A percentile compares a stretch with the other conserved stretches of the same genome.
phyloP scores from a whole-genome alignment of 768 basidiomycete species.

The Rhodosporidiobolus sp. region DNA sequence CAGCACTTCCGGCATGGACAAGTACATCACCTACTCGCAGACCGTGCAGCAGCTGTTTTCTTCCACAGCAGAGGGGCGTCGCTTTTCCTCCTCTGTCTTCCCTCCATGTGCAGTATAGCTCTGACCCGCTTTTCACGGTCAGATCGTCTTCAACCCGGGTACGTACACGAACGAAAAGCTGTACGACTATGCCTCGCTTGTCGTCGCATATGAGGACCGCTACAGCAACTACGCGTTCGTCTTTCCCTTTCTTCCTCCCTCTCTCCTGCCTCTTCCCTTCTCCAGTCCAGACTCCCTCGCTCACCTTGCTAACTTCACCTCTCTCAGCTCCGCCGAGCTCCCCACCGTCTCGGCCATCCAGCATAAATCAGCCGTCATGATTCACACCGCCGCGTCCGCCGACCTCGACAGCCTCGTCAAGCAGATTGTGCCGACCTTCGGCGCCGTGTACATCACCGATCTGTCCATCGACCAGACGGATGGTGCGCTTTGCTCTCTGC shows the following conservation, averaged over 20 bases:
- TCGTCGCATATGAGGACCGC: conserved; percentile 16
- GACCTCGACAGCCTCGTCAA: too few species aligned
- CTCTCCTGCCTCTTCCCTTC: background rate
- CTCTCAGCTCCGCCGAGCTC: too few species aligned
- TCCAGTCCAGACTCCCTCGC: too few species aligned
- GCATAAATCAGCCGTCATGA: too few species aligned
- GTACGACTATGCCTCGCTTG: background rate
- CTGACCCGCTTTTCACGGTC: background rate
- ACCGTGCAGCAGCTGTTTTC: background rate
- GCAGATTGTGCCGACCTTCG: too few species aligned
- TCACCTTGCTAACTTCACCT: too few species aligned
- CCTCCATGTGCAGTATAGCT: background rate
- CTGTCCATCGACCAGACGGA: too few species aligned
- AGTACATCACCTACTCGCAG: background rate
- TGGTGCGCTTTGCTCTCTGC: too few species aligned
- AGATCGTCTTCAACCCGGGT: conserved; percentile 26
- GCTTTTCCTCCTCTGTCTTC: background rate
- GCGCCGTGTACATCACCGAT: too few species aligned
- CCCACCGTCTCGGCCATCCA: too few species aligned
- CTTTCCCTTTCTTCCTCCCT: background rate
- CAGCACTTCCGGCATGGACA: background rate
- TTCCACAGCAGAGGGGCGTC: background rate
- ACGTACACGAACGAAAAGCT: background rate
- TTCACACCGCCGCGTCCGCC: too few species aligned
- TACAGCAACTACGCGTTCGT: background rate